A percentile compares a stretch with the other conserved stretches of the same genome.
Evolutionary conservation across 257 asterid genomes (phyloP).

Genomic region (Penstemon newberryi): DNA sequence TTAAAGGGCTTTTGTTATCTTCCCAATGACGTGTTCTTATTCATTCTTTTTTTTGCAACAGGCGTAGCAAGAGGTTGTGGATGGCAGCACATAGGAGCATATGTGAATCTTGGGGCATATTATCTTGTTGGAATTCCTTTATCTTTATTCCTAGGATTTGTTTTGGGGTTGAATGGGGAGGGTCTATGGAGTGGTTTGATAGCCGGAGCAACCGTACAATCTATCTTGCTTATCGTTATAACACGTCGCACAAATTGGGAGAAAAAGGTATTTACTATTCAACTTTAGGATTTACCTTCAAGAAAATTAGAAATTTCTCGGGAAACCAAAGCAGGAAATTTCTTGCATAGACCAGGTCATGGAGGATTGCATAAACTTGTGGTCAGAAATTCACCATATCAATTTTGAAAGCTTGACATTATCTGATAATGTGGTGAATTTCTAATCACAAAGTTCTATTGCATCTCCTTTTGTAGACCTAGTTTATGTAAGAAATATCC

Average conservation of each 20-base stretch:
- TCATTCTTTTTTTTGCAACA: constrained; percentile 12
- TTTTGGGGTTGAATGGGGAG: constrained; percentile 40
- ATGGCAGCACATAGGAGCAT: constrained; percentile 60
- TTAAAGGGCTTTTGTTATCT: not conserved
- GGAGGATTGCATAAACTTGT: too few relatives aligned
- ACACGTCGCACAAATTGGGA: constrained; percentile 49
- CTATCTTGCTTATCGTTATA: constrained; percentile 33
- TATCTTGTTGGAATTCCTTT: constrained; percentile 48
- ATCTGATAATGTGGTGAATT: too few relatives aligned
- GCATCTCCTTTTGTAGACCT: too few relatives aligned
- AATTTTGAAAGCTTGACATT: too few relatives aligned
- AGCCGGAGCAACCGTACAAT: constrained; percentile 46
- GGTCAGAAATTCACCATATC: too few relatives aligned
- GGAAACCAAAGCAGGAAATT: not conserved
- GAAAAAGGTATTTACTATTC: constrained; percentile 38
- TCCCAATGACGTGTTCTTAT: not conserved
- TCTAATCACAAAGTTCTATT: too few relatives aligned
- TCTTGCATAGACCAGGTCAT: not conserved
- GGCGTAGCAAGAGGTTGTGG: constrained; percentile 64
- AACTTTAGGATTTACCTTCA: not conserved
- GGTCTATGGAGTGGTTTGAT: constrained; percentile 55
- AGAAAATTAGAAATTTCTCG: not conserved
- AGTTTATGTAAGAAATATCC: too few relatives aligned
- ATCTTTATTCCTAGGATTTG: constrained; percentile 43
- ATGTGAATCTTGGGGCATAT: constrained; percentile 53